phyloP scores from a whole-genome alignment of 306 rosid species.

The Castanospermum australe region DNA sequence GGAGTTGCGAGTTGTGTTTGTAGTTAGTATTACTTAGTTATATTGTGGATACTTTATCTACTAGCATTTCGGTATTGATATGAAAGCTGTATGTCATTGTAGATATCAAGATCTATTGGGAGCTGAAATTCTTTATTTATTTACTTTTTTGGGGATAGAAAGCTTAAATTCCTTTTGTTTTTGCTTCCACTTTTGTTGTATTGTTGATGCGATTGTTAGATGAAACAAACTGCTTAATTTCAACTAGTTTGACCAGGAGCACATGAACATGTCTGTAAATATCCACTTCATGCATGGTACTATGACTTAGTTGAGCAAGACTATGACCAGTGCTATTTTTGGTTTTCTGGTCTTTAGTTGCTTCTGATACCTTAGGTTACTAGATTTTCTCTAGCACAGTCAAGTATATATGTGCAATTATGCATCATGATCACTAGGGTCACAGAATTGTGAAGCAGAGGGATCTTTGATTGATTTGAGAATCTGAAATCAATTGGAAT shows the following conservation, averaged over 20 bases:
- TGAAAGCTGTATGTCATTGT: not conserved
- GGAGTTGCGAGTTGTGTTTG: not conserved
- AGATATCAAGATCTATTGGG: not conserved
- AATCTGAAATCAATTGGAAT: not conserved
- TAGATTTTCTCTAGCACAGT: not conserved
- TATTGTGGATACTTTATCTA: constrained; percentile 14
- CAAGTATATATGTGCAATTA: not conserved
- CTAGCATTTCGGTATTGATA: not conserved
- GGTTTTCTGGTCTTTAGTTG: not conserved
- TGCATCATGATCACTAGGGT: not conserved
- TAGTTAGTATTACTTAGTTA: constrained; percentile 15
- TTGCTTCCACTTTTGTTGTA: not conserved
- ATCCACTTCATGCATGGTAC: not conserved
- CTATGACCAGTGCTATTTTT: not conserved
- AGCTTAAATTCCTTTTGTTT: not conserved
- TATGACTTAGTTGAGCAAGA: constrained; percentile 1
- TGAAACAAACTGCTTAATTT: not conserved
- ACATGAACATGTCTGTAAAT: not conserved
- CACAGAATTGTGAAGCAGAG: not conserved
- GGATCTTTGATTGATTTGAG: not conserved
- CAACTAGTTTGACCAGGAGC: not conserved
- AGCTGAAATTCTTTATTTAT: not conserved
- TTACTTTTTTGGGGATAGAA: not conserved
- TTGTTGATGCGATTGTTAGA: not conserved
- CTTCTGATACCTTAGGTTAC: not conserved